Evolutionary conservation across 2,329 filamentous ascomycete genomes (phyloP), one percentile per base, ranked within the genome.

Genomic region (Akanthomyces muscarius): DNA sequence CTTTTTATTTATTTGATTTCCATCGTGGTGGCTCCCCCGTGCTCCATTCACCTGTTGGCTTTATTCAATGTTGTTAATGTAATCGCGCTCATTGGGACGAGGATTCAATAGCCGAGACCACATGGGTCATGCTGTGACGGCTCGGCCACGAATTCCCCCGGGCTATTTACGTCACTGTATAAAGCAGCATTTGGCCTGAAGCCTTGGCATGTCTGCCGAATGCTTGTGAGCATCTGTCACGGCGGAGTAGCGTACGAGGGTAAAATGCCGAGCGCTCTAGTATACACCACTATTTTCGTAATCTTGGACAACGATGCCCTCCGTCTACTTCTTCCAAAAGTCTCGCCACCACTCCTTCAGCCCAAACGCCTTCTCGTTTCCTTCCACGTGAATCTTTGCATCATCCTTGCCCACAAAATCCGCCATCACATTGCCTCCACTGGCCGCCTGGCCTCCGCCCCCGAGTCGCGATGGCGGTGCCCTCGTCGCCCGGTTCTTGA

Each of bases 291-390:
- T 36, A 18, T 41, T 36, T 10, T 52, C 36, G 14, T 41, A 7
- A 2, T 28, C 21, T 55, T 23, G 7, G 21, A 36, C 48, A 53
- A 53, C 2, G 11, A n/a, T 4, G 5, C 1, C 42, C 18, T 5
- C 23, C 30, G 14, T 13, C 36, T 63, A 58, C 56, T 71, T 75
- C 66, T 71, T 72, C 77, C 77, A 97, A 13, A 97, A 72, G 75
- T 98, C 94, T 69, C 85, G 85, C 92, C 92, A 97, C 77, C 97
- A 90, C 74, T 98, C 87, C 72, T 84, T 90, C 66, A 97, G 86
- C 7, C 95, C 94, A 76, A 97, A 98, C 62, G 89, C 86, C 61
- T 88, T 86, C 62, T 83, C 83, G 65, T 84, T 83, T 64, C 90
- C 90, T 70, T 97, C 93, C 69, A 91, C 85, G 8, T 97, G 84